Conservation (phyloP, 1,284 basidiomycete genomes). For the Heimioporus retisporus region DNA sequence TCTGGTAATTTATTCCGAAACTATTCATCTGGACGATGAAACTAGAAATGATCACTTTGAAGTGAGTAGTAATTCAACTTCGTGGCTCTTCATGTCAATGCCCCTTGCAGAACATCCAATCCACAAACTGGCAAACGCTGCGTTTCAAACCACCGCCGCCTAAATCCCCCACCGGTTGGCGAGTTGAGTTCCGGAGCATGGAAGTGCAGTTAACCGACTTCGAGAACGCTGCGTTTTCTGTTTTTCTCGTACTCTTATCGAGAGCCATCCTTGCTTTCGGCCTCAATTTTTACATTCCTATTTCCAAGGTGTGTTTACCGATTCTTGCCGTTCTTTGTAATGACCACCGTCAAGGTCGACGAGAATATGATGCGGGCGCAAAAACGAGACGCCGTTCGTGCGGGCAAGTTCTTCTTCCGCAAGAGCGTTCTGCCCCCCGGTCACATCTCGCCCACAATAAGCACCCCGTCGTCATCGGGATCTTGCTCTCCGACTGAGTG, state of each 20-base stretch:
- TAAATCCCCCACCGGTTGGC: slow-evolving; percentile 95
- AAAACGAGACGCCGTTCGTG: slow-evolving; percentile 79
- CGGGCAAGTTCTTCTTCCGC: slow-evolving; percentile 91
- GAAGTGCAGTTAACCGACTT: slow-evolving; percentile 99
- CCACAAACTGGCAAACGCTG: slow-evolving; percentile 99
- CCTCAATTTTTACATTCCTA: slow-evolving; percentile 97
- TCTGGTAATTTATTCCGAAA: slow-evolving; percentile 95
- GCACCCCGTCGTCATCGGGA: slow-evolving; percentile 62
- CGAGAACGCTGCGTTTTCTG: slow-evolving; percentile 97
- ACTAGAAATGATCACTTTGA: slow-evolving; percentile 97
- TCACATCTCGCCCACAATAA: slow-evolving; percentile 50
- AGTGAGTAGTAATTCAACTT: slow-evolving; percentile 51
- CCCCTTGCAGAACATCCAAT: slow-evolving; percentile 85
- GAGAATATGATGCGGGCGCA: slow-evolving; percentile 97
- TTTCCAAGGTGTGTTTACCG: slow-evolving; percentile 81
- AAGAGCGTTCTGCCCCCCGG: slow-evolving; percentile 84
- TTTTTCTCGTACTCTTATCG: slow-evolving; percentile 95
- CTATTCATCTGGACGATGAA: slow-evolving; percentile 91
- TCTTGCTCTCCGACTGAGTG: slow-evolving; percentile 57
- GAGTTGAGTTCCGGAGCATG: slow-evolving; percentile 99
- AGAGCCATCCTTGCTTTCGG: slow-evolving; percentile 94
- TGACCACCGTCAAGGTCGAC: slow-evolving; percentile 76
- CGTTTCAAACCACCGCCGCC: slow-evolving; percentile 99
- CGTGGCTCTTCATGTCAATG: slow-evolving; percentile 17
- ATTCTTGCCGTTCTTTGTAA: slow-evolving; percentile 4